phyloP scores from a whole-genome alignment of 192 early-diverging fungal species.

The Paraglomus brasilianum region DNA sequence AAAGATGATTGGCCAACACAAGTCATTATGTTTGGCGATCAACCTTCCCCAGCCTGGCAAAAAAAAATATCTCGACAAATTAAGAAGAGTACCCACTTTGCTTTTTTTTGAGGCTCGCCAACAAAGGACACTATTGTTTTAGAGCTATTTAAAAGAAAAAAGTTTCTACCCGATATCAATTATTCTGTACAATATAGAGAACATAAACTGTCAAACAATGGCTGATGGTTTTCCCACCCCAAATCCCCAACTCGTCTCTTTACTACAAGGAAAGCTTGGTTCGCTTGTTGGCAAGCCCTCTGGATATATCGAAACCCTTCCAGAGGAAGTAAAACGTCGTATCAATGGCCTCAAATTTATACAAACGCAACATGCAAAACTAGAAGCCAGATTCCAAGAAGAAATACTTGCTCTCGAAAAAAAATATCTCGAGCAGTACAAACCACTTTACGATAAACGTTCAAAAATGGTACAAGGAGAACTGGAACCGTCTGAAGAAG shows the following conservation, averaged over 20 bases:
- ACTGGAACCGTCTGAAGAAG: conserved; percentile 88
- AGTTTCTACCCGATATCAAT: too few relatives aligned
- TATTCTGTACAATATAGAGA: too few relatives aligned
- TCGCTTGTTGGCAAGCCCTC: conserved; percentile 77
- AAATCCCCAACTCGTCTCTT: conserved; percentile 67
- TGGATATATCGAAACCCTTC: conserved; percentile 70
- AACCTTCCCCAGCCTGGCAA: too few relatives aligned
- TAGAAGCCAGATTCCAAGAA: conserved; percentile 88
- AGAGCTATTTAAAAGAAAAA: too few relatives aligned
- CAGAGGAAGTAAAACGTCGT: conserved; percentile 78
- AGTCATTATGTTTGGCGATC: too few relatives aligned
- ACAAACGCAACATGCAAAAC: conserved; percentile 80
- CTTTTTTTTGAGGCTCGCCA: too few relatives aligned
- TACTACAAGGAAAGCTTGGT: conserved; percentile 76
- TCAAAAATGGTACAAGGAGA: conserved; percentile 72
- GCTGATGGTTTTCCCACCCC: conserved; percentile 28
- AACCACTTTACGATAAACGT: conserved; percentile 91
- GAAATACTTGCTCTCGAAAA: conserved; percentile 95
- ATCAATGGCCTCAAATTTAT: conserved; percentile 84
- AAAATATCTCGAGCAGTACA: conserved; percentile 85
- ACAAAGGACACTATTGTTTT: too few relatives aligned
- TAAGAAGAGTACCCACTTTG: too few relatives aligned
- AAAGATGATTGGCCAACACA: too few relatives aligned
- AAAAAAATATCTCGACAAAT: too few relatives aligned
- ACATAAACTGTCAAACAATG: too few relatives aligned